Conservation (phyloP, 2,329 filamentous ascomycete species). For the Penicillium sp. region DNA sequence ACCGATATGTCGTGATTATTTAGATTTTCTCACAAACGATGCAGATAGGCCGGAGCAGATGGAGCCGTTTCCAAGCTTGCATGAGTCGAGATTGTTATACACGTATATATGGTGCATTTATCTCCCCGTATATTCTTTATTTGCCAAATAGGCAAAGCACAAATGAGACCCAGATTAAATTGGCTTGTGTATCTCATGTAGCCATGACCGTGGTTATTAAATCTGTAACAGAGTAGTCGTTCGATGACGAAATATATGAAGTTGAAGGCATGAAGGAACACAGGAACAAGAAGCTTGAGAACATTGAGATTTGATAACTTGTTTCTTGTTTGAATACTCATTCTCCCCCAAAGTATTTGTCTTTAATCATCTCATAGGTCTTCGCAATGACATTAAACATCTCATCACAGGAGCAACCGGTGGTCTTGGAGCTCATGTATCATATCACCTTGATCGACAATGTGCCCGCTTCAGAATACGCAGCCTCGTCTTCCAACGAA, state of each 20-base stretch:
- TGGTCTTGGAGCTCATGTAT: slow-evolving; percentile 36
- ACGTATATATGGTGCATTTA: not conserved
- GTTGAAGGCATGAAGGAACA: too few relatives aligned
- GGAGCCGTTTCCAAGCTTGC: not conserved
- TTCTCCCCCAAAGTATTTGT: too few relatives aligned
- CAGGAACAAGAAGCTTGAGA: too few relatives aligned
- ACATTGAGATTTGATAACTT: too few relatives aligned
- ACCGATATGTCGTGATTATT: not conserved
- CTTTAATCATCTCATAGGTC: too few relatives aligned
- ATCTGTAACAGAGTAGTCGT: too few relatives aligned
- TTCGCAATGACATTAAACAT: slow-evolving; percentile 34
- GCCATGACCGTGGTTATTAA: too few relatives aligned
- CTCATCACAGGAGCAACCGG: slow-evolving; percentile 41
- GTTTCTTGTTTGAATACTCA: too few relatives aligned
- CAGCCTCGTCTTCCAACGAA: slow-evolving; percentile 51
- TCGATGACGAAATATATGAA: too few relatives aligned
- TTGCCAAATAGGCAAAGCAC: not conserved
- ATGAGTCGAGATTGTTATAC: not conserved
- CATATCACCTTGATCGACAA: slow-evolving; percentile 32
- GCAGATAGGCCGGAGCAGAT: not conserved
- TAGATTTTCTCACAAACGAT: not conserved
- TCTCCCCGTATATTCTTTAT: not conserved
- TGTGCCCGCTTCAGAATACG: slow-evolving; percentile 45
- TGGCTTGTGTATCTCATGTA: too few relatives aligned
- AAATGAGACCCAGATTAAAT: not conserved